phyloP scores from a whole-genome alignment of 2,329 filamentous ascomycete species.

The Simplicillium sp. region DNA sequence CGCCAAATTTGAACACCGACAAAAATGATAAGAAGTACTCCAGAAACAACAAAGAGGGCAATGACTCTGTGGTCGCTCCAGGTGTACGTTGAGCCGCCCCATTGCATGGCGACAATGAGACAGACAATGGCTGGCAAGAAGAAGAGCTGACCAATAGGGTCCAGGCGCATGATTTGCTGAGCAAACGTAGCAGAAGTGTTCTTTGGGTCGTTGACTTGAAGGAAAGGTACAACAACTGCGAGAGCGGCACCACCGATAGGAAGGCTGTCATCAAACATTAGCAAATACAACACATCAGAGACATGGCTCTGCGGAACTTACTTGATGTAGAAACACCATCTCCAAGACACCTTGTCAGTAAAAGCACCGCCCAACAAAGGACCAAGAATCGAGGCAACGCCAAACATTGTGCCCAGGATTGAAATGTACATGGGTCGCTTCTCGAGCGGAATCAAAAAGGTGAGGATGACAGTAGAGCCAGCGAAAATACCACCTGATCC shows the following conservation, averaged over 20 bases:
- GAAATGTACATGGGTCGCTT: conserved; percentile 29
- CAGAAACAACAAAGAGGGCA: conserved; percentile 24
- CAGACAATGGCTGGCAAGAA: conserved; percentile 25
- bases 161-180: conserved; percentile 29
- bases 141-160: conserved; percentile 10
- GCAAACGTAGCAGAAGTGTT: conserved; percentile 22
- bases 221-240: conserved; percentile 34
- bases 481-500: conserved; percentile 41
- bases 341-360: conserved; percentile 37
- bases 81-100: conserved; percentile 24
- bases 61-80: conserved; percentile 19
- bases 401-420: conserved; percentile 42
- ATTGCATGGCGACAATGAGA: conserved; percentile 35
- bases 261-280: conserved; percentile 19
- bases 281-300: not conserved
- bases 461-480: conserved; percentile 37
- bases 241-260: conserved; percentile 36
- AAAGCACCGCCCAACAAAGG: conserved; percentile 41
- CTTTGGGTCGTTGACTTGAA: conserved; percentile 26
- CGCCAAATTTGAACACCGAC: conserved; percentile 20
- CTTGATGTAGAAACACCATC: conserved; percentile 37
- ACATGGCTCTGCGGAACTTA: not conserved
- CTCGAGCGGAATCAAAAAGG: conserved; percentile 34
- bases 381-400: conserved; percentile 40
- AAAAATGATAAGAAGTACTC: conserved; percentile 19